Evolutionary conservation across 148 eudicot species (phyloP), one percentile per base, ranked within the genome.

Genomic region (Camellia japonica): DNA sequence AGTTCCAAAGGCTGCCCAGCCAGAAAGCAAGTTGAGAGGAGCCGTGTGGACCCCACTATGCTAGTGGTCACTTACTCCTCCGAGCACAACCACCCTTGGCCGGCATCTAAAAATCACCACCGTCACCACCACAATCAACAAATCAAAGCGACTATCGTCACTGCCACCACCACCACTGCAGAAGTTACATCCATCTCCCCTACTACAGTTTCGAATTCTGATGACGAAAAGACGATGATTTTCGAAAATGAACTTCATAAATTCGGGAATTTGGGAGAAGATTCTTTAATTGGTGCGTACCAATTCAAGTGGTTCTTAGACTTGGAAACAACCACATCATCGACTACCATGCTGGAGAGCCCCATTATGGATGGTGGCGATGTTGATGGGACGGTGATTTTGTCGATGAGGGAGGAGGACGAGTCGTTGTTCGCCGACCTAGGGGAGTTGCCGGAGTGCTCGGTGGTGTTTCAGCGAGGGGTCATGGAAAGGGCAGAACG

Each of bases 1-100:
- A 93, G 95, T 82, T 90, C 95, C 62, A 93, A 93, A 80, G 97
- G 97, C 4, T 93, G 97, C 78, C 95, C 97, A 65, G 97, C 97
- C 56, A 89, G 91, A 65, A 93, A 93, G 74, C 97, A 93, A 85
- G 97, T 93, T n/a, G 97, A 93, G 80, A 86, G 92, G 75, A 93
- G 93, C 79, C 89, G 89, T 10, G 63, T 81, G 73, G 95, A 93
- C 84, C 95, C 97, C 74, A 91, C 55, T 62, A 87, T 84, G 88
- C 82, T 93, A 42, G 82, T 93, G 23, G 86, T 93, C 73, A 91
- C 97, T 2, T 93, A 93, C 81, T 90, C 95, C 11, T 89, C 85
- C 30, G 95, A 93, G 7, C 97, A 93, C 86, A 93, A 91, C 84
- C 97, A 93, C 80, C 78, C 91, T 18, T 85, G 83, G 88, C 97